Percentiles rank a stretch among this genome's conserved stretches.
phyloP scores from a whole-genome alignment of 192 early-diverging fungal species.

The Coemansia javaensis region DNA sequence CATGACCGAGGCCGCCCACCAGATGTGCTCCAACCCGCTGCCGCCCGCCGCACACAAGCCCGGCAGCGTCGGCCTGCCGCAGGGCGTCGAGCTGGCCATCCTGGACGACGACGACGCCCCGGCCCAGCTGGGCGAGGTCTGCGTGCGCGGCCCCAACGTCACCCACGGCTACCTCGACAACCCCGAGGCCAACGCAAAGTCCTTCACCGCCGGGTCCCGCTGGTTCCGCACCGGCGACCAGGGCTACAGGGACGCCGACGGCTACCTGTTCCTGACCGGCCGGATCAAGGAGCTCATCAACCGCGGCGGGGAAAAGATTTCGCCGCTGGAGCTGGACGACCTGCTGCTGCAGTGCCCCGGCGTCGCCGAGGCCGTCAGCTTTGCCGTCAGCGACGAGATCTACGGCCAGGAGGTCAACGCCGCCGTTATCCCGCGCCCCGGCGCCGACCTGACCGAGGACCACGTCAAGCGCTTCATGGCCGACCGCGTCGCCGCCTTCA shows the following conservation, averaged over 20 bases:
- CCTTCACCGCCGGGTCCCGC: slow-evolving; percentile 56
- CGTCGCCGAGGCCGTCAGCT: slow-evolving; percentile 70
- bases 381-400: slow-evolving; percentile 69
- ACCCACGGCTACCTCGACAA: slow-evolving; percentile 74
- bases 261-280: slow-evolving; percentile 74
- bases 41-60: slow-evolving; percentile 65
- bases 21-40: slow-evolving; percentile 78
- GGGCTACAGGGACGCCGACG: slow-evolving; percentile 71
- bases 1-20: slow-evolving; percentile 87
- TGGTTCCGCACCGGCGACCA: slow-evolving; percentile 87
- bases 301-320: slow-evolving; percentile 87
- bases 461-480: slow-evolving; percentile 50
- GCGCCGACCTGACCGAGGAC: slow-evolving; percentile 51
- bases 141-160: slow-evolving; percentile 78
- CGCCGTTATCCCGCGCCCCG: slow-evolving; percentile 58
- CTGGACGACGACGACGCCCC: slow-evolving; percentile 49
- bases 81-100: slow-evolving; percentile 70
- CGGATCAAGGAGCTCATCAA: slow-evolving; percentile 90
- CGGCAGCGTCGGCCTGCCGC: slow-evolving; percentile 72
- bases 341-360: slow-evolving; percentile 63
- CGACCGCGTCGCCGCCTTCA: slow-evolving; percentile 63
- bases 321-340: slow-evolving; percentile 78
- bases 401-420: slow-evolving; percentile 83
- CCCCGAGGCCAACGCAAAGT: slow-evolving; percentile 55
- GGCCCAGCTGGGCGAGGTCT: slow-evolving; percentile 67